phyloP scores from a whole-genome alignment of 257 asterid genomes.

The Agastache rugosa region DNA sequence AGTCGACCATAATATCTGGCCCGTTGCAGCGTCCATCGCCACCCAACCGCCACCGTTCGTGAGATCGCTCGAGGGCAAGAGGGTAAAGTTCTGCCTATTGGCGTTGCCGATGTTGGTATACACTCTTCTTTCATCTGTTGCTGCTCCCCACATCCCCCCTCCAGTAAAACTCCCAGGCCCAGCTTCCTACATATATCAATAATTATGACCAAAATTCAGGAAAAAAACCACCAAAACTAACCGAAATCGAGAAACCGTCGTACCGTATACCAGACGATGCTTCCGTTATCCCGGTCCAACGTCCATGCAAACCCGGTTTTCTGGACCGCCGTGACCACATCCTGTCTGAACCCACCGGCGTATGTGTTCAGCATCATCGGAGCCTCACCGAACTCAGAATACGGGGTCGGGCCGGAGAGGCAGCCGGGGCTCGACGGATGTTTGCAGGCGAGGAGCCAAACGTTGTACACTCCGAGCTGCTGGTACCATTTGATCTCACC shows the following conservation, averaged over 20 bases:
- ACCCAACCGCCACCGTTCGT: constrained; percentile 61
- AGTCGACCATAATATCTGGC: constrained; percentile 55
- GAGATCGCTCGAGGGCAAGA: constrained; percentile 4
- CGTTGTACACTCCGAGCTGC: constrained; percentile 1
- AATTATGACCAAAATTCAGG: too few relatives aligned
- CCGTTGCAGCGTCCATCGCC: constrained; percentile 50
- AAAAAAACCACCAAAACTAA: too few relatives aligned
- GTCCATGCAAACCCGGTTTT: constrained; percentile 66
- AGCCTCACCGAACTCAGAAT: neutral
- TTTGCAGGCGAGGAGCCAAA: neutral
- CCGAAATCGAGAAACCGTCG: neutral
- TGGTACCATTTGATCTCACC: neutral
- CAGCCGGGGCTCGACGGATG: neutral
- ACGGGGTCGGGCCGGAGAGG: neutral
- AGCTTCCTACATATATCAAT: constrained; percentile 43
- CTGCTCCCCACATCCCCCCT: constrained; percentile 64
- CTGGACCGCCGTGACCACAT: constrained; percentile 55
- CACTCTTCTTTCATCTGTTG: constrained; percentile 39
- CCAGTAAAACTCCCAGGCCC: constrained; percentile 55
- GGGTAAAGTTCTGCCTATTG: neutral
- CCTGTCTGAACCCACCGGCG: constrained; percentile 35
- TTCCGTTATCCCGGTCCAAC: constrained; percentile 48
- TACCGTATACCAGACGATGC: constrained; percentile 56
- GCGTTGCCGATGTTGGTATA: constrained; percentile 6
- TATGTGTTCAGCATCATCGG: neutral